These are phyloP conservation scores for Fragaria nilgerrensis DNA, from an alignment of 306 rosid genomes.

Conservation along the genomic window DNA sequence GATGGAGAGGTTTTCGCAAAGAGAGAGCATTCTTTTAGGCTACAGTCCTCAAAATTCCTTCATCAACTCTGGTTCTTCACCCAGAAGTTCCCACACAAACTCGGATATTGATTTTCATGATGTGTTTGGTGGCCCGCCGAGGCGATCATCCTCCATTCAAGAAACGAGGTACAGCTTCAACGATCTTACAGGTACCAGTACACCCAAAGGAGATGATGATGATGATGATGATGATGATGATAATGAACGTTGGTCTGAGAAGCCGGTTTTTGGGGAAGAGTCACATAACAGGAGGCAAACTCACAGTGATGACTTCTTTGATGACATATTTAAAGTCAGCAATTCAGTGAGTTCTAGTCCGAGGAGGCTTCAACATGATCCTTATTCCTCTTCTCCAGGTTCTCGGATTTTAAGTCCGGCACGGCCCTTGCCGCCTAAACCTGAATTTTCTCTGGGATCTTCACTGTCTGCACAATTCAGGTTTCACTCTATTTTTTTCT, in stretches of 20 bases:
- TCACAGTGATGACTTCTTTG: conserved; percentile 54
- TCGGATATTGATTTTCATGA: conserved; percentile 76
- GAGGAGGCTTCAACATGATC: conserved; percentile 34
- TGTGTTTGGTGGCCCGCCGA: conserved; percentile 93
- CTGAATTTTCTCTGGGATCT: conserved; percentile 34
- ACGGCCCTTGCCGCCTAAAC: conserved; percentile 40
- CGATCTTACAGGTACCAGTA: conserved; percentile 21
- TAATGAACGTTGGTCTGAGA: conserved; percentile 35
- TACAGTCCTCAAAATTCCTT: conserved; percentile 33
- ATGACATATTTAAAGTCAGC: conserved; percentile 79
- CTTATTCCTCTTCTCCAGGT: conserved; percentile 28
- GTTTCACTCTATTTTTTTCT: conserved; percentile 24
- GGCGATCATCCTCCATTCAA: conserved; percentile 54
- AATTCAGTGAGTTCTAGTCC: conserved; percentile 54
- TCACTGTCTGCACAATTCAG: conserved; percentile 50
- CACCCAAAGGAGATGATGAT: conserved; percentile 24
- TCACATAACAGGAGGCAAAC: conserved; percentile 38
- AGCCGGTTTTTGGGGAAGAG: conserved; percentile 81
- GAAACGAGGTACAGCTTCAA: conserved; percentile 38
- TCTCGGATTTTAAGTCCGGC: conserved; percentile 47
- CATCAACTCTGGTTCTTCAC: conserved; percentile 34
- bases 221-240: conserved; percentile 21
- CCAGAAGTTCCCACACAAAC: conserved; percentile 30
- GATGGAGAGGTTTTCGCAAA: conserved; percentile 59
- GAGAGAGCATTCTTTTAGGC: conserved; percentile 57